Conservation (phyloP, 345 rosid genomes). For the Microthlaspi erraticum region DNA sequence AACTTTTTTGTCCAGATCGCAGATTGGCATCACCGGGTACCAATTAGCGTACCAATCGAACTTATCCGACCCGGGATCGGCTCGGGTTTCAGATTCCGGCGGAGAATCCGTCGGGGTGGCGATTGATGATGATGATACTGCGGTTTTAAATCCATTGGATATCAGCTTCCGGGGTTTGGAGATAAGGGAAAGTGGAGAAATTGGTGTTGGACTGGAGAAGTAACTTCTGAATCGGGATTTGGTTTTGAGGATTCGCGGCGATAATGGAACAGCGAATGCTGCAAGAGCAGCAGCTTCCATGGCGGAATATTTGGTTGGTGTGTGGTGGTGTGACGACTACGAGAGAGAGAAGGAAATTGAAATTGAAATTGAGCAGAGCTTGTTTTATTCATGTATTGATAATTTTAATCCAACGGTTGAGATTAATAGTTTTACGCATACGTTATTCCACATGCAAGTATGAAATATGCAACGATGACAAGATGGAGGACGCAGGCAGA, state of each 20-base stretch:
- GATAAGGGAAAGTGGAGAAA: constrained; percentile 13
- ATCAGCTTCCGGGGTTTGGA: constrained; percentile 15
- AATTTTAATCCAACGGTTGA: background rate
- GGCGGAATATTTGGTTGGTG: constrained; percentile 6
- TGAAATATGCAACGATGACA: too few species aligned
- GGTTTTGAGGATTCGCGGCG: constrained; percentile 17
- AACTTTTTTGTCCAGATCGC: constrained; percentile 73
- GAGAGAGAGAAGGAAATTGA: background rate
- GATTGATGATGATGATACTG: constrained; percentile 47
- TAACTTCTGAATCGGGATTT: constrained; percentile 37
- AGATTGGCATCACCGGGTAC: constrained; percentile 79
- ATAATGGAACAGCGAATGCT: constrained; percentile 42
- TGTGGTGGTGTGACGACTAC: constrained; percentile 24
- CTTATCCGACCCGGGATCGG: constrained; percentile 41
- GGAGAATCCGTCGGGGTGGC: constrained; percentile 44
- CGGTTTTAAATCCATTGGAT: constrained; percentile 45
- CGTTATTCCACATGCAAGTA: too few species aligned
- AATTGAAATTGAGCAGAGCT: background rate
- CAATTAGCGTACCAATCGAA: constrained; percentile 80
- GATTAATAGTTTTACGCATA: background rate
- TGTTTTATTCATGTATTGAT: background rate
- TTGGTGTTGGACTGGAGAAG: constrained; percentile 18
- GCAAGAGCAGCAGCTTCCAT: constrained; percentile 53
- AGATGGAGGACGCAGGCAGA: too few species aligned
- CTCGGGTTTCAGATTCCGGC: constrained; percentile 45